Evolutionary conservation across 768 basidiomycete genomes (phyloP).

Genomic region (Auricularia sp.): DNA sequence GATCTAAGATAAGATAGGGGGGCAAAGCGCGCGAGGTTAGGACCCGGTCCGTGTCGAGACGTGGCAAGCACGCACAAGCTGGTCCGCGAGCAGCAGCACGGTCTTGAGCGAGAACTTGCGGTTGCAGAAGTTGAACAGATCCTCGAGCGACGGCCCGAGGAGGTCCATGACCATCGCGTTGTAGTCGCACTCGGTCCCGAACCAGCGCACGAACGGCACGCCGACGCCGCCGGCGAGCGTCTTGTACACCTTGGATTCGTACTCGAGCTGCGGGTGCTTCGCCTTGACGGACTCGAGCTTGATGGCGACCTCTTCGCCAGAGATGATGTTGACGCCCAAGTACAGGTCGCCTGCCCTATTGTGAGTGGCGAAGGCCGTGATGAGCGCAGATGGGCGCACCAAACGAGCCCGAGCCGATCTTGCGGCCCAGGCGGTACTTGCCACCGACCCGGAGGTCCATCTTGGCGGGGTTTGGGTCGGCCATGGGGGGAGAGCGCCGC

Average conservation of each 20-base stretch:
- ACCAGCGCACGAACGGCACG: conserved; percentile 95
- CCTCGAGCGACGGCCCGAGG: conserved; percentile 79
- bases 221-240: conserved; percentile 99
- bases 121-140: conserved; percentile 82
- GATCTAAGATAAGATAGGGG: conserved; percentile 40
- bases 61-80: conserved; percentile 53
- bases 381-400: conserved; percentile 41
- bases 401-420: conserved; percentile 98
- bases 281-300: conserved; percentile 99
- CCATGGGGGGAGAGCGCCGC: conserved; percentile 33
- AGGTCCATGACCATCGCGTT: conserved; percentile 99
- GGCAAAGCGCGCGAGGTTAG: neutral
- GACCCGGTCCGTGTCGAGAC: conserved; percentile 6
- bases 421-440: conserved; percentile 97
- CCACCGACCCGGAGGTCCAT: conserved; percentile 84
- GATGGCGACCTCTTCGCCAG: conserved; percentile 98
- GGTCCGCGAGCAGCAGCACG: conserved; percentile 85
- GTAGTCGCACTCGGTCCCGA: conserved; percentile 93
- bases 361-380: neutral
- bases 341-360: conserved; percentile 79
- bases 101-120: conserved; percentile 92
- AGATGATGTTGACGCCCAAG: conserved; percentile 99
- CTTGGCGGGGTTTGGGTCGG: conserved; percentile 44
- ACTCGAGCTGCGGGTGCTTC: conserved; percentile 99
- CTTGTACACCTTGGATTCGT: conserved; percentile 74